Percentiles rank a stretch among this genome's conserved stretches.
These are phyloP conservation scores for Pseudocercospora pini-densiflorae DNA, from an alignment of 2,329 filamentous ascomycete species.

Conservation along the genomic window DNA sequence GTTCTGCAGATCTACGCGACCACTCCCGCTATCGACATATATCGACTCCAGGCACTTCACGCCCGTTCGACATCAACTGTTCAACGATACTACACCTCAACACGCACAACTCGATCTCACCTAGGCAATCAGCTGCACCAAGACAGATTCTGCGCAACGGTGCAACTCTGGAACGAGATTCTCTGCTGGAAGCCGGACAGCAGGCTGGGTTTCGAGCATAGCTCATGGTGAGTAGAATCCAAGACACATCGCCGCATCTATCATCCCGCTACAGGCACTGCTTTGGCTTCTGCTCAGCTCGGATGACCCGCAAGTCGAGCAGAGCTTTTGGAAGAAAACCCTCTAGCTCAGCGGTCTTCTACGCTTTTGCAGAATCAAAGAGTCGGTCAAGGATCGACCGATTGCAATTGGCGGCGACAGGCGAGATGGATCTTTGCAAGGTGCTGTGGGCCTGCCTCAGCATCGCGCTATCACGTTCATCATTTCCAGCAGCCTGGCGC, in stretches of 20 bases:
- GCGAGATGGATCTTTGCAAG: not conserved
- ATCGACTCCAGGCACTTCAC: conserved; percentile 27
- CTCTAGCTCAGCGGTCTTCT: not conserved
- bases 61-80: conserved; percentile 26
- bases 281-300: not conserved
- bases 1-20: conserved; percentile 24
- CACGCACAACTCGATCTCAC: conserved; percentile 22
- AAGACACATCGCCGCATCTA: not conserved
- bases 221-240: conserved; percentile 3
- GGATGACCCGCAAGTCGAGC: not conserved
- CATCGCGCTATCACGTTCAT: conserved; percentile 2
- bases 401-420: not conserved
- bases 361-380: not conserved
- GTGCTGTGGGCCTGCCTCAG: not conserved
- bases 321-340: not conserved
- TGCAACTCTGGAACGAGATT: conserved; percentile 12
- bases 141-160: conserved; percentile 20
- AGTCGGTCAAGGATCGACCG: not conserved
- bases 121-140: conserved; percentile 14
- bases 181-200: not conserved
- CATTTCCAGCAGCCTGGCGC: not conserved
- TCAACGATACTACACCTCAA: conserved; percentile 17
- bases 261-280: not conserved
- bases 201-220: not conserved
- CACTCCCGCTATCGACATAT: conserved; percentile 26